Evolutionary conservation across 164 flowering plant species (phyloP), one percentile per base, ranked within the genome.

Genomic region (Umbilicus rupestris): DNA sequence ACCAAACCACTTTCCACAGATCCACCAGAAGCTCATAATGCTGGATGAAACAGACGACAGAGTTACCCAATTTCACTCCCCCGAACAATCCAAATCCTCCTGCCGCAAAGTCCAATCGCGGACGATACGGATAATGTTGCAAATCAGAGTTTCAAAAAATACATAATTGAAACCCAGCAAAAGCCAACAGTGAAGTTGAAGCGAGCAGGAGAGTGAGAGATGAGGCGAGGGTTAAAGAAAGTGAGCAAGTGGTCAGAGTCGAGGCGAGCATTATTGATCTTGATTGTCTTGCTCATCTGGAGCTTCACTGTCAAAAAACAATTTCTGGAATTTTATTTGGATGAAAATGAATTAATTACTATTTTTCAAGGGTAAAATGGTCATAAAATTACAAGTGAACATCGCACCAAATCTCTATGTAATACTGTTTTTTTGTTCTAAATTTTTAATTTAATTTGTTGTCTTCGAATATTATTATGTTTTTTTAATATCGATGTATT

Each of bases 201-300:
- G 55, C 22, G 26, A 52, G 55, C 22, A 20, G 20, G 26, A 49
- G 55, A 49, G 55, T 3, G 55, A 22, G 20, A 7, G 44, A 10
- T 9, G 44, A 41, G 44, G n/a, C n/a, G n/a, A n/a, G n/a, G n/a
- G 59, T 26, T 52, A 11, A 52, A 24, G 10, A 17, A 52, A 52
- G 31, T 7, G 59, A 52, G 59, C 59, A 52, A 26, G 59, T 52
- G 59, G 59, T 9, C 31, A 52, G 15, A 52, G 59, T 52, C 31
- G 59, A 52, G 31, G 59, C 59, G 59, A 52, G 59, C 59, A 52
- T 52, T 31, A 52, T 52, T 52, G 59, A n/a, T n/a, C 16, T 14
- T 41, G 12, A 7, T 12, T 41, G 12, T 41, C n/a, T n/a, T n/a
- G n/a, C n/a, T n/a, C n/a, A n/a, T n/a, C n/a, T n/a, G n/a, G n/a